A percentile compares a stretch with the other conserved stretches of the same genome.
Evolutionary conservation across 257 asterid species (phyloP).

Genomic region (Phtheirospermum japonicum): DNA sequence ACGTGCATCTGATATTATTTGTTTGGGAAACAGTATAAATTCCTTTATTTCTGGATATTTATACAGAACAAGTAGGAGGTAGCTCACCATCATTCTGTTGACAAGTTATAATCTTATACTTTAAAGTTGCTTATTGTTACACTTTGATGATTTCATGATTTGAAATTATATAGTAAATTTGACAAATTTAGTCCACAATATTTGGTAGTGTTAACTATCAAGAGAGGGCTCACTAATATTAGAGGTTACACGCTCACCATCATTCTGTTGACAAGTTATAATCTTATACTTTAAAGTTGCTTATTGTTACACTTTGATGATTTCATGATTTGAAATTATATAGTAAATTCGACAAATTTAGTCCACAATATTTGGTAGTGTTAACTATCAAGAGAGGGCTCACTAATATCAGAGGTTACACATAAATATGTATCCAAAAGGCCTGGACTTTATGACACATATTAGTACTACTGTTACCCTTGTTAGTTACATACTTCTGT

Average conservation of each 20-base stretch:
- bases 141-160: too few species aligned
- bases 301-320: too few species aligned
- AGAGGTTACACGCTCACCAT: neutral
- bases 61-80: neutral
- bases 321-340: too few species aligned
- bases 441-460: neutral
- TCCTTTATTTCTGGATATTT: neutral
- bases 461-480: neutral
- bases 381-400: neutral
- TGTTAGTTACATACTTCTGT: neutral
- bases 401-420: slow-evolving; percentile 1
- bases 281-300: too few species aligned
- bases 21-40: neutral
- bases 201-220: neutral
- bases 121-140: too few species aligned
- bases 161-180: too few species aligned
- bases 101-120: neutral
- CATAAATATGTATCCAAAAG: neutral
- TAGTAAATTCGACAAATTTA: too few species aligned
- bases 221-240: slow-evolving; percentile 1
- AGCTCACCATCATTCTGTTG: neutral
- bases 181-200: too few species aligned
- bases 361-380: neutral
- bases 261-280: too few species aligned
- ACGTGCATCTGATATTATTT: neutral